A percentile compares a stretch with the other conserved stretches of the same genome.
Conservation (phyloP, 345 rosid genomes). For the Gossypium anomalum region DNA sequence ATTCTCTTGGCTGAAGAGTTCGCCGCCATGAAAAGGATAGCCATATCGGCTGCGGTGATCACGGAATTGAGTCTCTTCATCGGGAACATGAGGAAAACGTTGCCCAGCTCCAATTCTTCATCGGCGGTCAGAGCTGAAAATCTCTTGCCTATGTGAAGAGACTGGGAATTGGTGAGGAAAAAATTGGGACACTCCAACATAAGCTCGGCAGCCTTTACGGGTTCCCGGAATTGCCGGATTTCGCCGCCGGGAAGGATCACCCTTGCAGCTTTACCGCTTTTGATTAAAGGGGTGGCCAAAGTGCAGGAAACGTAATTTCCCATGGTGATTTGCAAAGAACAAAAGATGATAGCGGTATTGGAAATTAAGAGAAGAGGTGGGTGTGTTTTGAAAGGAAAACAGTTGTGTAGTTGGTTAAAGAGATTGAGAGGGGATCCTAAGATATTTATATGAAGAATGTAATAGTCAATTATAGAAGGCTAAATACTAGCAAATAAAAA, state of each 20-base stretch:
- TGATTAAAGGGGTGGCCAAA: slow-evolving; percentile 30
- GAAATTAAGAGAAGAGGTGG: not conserved
- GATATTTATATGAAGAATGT: not conserved
- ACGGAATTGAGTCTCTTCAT: slow-evolving; percentile 47
- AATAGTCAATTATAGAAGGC: not conserved
- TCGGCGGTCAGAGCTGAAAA: slow-evolving; percentile 55
- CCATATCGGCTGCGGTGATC: slow-evolving; percentile 52
- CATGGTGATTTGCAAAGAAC: slow-evolving; percentile 22
- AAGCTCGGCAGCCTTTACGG: slow-evolving; percentile 54
- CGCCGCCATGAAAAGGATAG: slow-evolving; percentile 46
- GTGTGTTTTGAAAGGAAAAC: not conserved
- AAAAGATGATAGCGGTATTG: not conserved
- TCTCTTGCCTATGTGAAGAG: slow-evolving; percentile 52
- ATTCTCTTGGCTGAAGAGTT: slow-evolving; percentile 35
- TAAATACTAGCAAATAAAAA: not conserved
- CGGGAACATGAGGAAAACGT: slow-evolving; percentile 58
- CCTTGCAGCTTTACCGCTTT: slow-evolving; percentile 32
- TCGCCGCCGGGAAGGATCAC: slow-evolving; percentile 59
- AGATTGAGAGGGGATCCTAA: not conserved
- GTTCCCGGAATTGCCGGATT: slow-evolving; percentile 40
- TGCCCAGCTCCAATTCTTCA: slow-evolving; percentile 54
- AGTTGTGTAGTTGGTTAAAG: not conserved
- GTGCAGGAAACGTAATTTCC: slow-evolving; percentile 57
- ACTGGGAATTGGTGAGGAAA: slow-evolving; percentile 39
- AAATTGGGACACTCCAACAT: slow-evolving; percentile 63